These are phyloP conservation scores for sweet orange (Citrus sinensis) DNA, from an alignment of 345 rosid genomes.

Conservation along the genomic window DVS_A1.0 CM039164.1:17424501-17425000, in stretches of 20 bases:
- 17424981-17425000: conserved; percentile 54
- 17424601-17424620: neutral
- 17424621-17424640: neutral
- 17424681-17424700: neutral
- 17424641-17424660: neutral
- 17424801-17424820: conserved; percentile 42
- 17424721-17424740: neutral
- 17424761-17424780: neutral
- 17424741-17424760: neutral
- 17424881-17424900: conserved; percentile 67
- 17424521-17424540: neutral
- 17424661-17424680: neutral
- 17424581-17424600: neutral
- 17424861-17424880: conserved; percentile 71
- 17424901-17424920: conserved; percentile 72
- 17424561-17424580: neutral
- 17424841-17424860: conserved; percentile 82
- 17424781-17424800: neutral
- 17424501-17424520: neutral
- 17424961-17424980: conserved; percentile 75
- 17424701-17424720: neutral
- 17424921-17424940: conserved; percentile 76
- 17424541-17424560: neutral
- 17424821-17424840: conserved; percentile 73
- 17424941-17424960: conserved; percentile 76